Base-by-base conservation (phyloP, 176 grass and related monocot species). In the Pontederia crassipes region DNA sequence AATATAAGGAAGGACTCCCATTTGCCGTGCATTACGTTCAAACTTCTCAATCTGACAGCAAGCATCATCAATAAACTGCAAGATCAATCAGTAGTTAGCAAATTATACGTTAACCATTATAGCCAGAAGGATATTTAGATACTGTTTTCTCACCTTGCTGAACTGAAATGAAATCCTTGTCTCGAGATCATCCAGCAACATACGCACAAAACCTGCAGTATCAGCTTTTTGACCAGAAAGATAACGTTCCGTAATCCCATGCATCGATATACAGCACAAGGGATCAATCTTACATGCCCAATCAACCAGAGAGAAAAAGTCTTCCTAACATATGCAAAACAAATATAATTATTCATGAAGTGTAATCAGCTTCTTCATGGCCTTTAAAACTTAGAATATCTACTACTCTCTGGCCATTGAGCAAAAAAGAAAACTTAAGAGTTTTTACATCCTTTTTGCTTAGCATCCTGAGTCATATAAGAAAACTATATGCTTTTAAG, bases 1-100 rank as follows among this genome's bases (percentile, higher is more conserved):
- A 72, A 97, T 91, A 79, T 88, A 88, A 16, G 81, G 77, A 45
- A 97, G 76, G 68, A 97, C 87, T 82, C 92, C 92, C 52, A 84
- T 56, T 70, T 81, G 83, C 26, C 67, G 62, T 52, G 62, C 86
- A 82, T 82, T 87, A 12, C 74, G 81, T 70, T 97, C 87, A 75
- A 80, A 82, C 48, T 91, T 97, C 74, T 97, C 92, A 61, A 97
- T 77, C 75, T 87, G 87, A 78, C 73, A 97, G 52, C 87, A 97
- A 50, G 86, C 83, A 78, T 97, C 92, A 72, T 97, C 92, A 65
- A 97, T 67, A 76, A 91, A 87, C 86, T 95, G 75, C 45, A 70
- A 56, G 48, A 6, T 12, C 28, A 66, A 61, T 9, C 59, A 77
- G 20, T 18, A 64, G 4, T 78, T 72, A 81, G 55, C 20, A 59